Evolutionary conservation across 495 filamentous ascomycete genomes (phyloP).

Genomic region (Acidiella bohemica): DNA sequence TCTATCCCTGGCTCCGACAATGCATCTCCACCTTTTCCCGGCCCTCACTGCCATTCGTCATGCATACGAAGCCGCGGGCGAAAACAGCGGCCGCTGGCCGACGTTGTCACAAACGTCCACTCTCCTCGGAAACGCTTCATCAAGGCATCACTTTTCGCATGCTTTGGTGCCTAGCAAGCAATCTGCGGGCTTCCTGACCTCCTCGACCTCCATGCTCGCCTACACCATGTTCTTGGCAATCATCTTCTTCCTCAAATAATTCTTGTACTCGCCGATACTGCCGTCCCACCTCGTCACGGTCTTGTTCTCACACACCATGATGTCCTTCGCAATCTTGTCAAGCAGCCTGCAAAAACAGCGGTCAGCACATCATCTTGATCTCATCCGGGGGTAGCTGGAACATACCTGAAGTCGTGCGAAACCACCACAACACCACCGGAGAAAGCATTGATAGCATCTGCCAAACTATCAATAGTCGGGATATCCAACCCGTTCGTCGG

Average conservation of each 20-base stretch:
- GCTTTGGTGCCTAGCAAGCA: too few species aligned
- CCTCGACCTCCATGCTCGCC: neutral
- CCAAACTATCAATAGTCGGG: conserved; percentile 92
- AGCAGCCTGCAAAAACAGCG: conserved; percentile 49
- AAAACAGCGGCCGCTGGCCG: too few species aligned
- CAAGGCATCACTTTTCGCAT: neutral
- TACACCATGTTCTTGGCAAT: conserved; percentile 48
- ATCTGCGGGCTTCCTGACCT: neutral
- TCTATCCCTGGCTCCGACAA: too few species aligned
- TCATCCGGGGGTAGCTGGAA: neutral
- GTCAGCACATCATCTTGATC: neutral
- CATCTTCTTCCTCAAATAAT: conserved; percentile 98
- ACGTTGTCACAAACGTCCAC: too few species aligned
- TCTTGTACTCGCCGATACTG: conserved; percentile 88
- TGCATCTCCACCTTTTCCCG: too few species aligned
- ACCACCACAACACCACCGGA: conserved; percentile 95
- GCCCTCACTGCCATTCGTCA: too few species aligned
- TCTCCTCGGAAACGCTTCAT: too few species aligned
- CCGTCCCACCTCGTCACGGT: conserved; percentile 82
- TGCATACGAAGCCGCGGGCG: too few species aligned
- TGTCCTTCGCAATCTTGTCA: conserved; percentile 99
- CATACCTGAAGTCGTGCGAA: conserved; percentile 93
- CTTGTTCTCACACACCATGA: conserved; percentile 96
- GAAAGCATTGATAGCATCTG: conserved; percentile 93
- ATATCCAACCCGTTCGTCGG: conserved; percentile 99